Base-by-base conservation (phyloP, 371 early-diverging fungal species). In the Mycotypha africana region DNA sequence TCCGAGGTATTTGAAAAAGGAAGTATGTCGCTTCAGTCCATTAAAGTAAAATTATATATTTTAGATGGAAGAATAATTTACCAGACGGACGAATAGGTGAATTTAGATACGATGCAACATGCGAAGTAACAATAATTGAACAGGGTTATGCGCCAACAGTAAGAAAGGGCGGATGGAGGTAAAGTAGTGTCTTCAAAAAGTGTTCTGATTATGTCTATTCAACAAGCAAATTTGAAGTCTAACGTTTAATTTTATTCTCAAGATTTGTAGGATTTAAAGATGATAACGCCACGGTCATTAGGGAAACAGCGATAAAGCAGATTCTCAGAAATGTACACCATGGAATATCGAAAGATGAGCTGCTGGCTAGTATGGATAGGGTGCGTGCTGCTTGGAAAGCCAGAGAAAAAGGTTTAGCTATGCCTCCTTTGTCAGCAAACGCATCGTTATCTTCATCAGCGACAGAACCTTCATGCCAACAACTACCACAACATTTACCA, bases 261-360 rank as follows among this genome's bases (percentile, higher is more conserved):
- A 68, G 74, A 58, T 81, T 86, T 58, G 78, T 83, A 17, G 76
- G 83, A 17, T 71, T 82, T 12, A 67, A 89, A 15, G 72, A 67
- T 15, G 90, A 90, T 58, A 86, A 85, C 53, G 67, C 68, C n/a
- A 74, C 70, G 16, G 81, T 84, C 12, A 85, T 86, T 53, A 83
- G 84, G 38, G 82, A 81, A 43, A 59, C 51, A 19, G 70, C 71
- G 0, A 78, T 80, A 4, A 66, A 71, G 26, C 72, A 74, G 38
- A 65, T 82, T 4, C 23, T 85, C 11, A 53, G 74, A 12, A 67
- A 67, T 42, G 65, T 84, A 16, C 60, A 63, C 7, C 72, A 82
- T 30, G 74, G 74, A 28, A 74, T 88, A 5, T 69, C 75, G 14
- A 70, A 64, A 35, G 73, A 71, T 14, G 65, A 77, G 34, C 42